A percentile compares a stretch with the other conserved stretches of the same genome.
Evolutionary conservation across 768 basidiomycete species (phyloP).

Genomic region (Suillus cothurnatus): DNA sequence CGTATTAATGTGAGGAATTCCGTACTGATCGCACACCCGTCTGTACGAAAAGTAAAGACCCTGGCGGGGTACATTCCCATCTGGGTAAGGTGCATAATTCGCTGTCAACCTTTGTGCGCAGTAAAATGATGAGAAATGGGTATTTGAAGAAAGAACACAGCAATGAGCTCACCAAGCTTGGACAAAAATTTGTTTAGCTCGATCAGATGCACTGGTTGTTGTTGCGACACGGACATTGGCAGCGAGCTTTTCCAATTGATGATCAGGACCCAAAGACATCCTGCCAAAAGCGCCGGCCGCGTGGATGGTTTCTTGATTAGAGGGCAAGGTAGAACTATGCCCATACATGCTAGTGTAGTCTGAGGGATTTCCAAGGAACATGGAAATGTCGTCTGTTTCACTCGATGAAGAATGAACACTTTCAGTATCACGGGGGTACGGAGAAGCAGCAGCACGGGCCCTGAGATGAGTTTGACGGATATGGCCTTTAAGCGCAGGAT

Average conservation of each 20-base stretch:
- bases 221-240: conserved; percentile 87
- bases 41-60: conserved; percentile 94
- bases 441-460: conserved; percentile 78
- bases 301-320: conserved; percentile 53
- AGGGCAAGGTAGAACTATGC: conserved; percentile 40
- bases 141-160: conserved; percentile 19
- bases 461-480: conserved; percentile 76
- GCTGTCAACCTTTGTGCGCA: conserved; percentile 72
- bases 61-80: conserved; percentile 92
- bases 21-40: conserved; percentile 89
- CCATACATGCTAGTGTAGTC: conserved; percentile 74
- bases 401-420: conserved; percentile 86
- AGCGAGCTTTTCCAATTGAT: conserved; percentile 82
- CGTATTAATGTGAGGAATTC: conserved; percentile 93
- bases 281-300: conserved; percentile 75
- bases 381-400: conserved; percentile 86
- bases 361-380: conserved; percentile 63
- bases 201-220: conserved; percentile 87
- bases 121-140: conserved; percentile 20
- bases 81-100: conserved; percentile 89
- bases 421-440: conserved; percentile 85
- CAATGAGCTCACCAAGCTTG: conserved; percentile 75
- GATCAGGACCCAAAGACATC: conserved; percentile 76
- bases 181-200: conserved; percentile 91
- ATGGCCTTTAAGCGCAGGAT: conserved; percentile 77